Conservation (phyloP, 2,329 filamentous ascomycete genomes). For the Talaromyces piceae region DNA sequence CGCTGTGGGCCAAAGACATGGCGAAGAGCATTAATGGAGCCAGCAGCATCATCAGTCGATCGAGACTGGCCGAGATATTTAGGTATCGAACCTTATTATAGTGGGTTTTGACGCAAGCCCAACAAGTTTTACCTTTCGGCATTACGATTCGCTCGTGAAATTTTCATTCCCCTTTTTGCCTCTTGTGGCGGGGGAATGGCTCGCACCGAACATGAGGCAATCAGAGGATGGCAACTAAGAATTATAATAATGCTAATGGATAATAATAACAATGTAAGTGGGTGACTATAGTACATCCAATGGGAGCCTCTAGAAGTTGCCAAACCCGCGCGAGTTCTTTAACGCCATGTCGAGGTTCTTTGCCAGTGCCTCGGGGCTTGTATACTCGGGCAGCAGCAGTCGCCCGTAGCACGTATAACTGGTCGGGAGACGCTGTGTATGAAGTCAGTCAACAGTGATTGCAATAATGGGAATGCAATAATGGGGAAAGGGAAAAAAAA, state of each 20-base stretch:
- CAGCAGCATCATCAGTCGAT: background rate
- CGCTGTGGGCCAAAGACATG: slow-evolving; percentile 5
- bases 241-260: background rate
- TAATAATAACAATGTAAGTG: background rate
- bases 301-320: slow-evolving; percentile 55
- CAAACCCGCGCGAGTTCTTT: slow-evolving; percentile 83
- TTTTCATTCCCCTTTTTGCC: no score
- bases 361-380: slow-evolving; percentile 59
- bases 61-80: background rate
- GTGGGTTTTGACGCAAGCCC: background rate
- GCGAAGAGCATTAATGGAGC: no score
- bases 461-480: slow-evolving; percentile 2
- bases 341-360: slow-evolving; percentile 77
- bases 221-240: no score
- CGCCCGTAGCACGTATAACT: slow-evolving; percentile 92
- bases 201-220: no score
- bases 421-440: slow-evolving; percentile 58
- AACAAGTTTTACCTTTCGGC: background rate
- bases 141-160: no score
- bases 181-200: no score
- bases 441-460: slow-evolving; percentile 9
- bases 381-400: slow-evolving; percentile 77
- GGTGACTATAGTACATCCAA: background rate
- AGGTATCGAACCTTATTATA: background rate
- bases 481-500: background rate